Conservation (phyloP, 176 grass and related monocot genomes). For the Neostapfia colusana region DNA sequence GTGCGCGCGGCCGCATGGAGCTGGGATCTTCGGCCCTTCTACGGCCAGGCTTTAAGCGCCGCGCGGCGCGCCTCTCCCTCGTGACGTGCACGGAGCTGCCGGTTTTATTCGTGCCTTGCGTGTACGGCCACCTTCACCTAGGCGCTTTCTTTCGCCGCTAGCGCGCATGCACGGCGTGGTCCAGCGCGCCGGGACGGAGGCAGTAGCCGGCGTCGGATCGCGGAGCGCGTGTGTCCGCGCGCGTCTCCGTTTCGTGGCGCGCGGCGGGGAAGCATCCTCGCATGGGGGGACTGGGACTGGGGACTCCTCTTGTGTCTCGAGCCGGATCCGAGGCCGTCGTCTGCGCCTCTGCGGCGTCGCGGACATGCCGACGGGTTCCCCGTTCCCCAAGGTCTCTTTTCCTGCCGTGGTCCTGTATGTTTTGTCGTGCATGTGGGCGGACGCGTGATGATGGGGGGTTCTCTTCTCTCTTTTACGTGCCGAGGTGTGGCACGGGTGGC, state of each 20-base stretch:
- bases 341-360: not conserved
- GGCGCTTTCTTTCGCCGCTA: not conserved
- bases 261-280: not conserved
- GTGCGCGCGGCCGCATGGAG: not conserved
- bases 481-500: not conserved
- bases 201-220: not conserved
- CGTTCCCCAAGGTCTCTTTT: not conserved
- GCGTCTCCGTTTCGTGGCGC: not conserved
- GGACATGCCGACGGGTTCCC: conserved; percentile 1
- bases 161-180: not conserved
- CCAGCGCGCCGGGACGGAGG: not conserved
- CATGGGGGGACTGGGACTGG: not conserved
- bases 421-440: conserved; percentile 22
- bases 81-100: not conserved
- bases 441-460: not conserved
- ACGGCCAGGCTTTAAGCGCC: not conserved
- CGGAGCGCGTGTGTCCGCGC: not conserved
- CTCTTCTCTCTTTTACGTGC: conserved; percentile 26
- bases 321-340: conserved; percentile 8
- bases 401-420: conserved; percentile 24
- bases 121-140: not conserved
- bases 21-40: conserved; percentile 9
- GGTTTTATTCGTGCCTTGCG: conserved; percentile 2
- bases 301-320: not conserved
- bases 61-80: not conserved